These are phyloP conservation scores for Allomyces javanicus DNA, from an alignment of 192 early-diverging fungal species.

Conservation along the genomic window DNA sequence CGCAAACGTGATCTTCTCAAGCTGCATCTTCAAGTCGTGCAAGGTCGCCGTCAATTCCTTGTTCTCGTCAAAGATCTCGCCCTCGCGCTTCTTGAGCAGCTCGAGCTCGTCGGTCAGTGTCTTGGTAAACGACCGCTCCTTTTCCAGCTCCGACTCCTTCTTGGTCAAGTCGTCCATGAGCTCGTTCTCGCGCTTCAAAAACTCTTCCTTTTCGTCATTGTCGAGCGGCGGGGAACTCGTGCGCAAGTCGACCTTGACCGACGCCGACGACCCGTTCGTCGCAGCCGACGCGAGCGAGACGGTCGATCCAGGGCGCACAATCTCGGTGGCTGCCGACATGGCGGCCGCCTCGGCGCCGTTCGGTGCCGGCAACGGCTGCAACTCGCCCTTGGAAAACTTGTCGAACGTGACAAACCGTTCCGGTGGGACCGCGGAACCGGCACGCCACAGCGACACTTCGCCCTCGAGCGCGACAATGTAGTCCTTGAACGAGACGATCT, in stretches of 20 bases:
- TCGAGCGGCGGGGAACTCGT: conserved; percentile 34
- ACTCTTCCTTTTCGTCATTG: conserved; percentile 87
- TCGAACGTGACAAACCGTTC: conserved; percentile 30
- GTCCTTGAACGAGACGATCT: conserved; percentile 58
- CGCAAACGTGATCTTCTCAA: conserved; percentile 75
- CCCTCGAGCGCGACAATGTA: conserved; percentile 71
- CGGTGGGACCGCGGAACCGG: conserved; percentile 44
- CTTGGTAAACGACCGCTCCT: conserved; percentile 30
- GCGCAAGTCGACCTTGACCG: background rate
- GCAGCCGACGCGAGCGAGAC: background rate
- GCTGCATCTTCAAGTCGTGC: conserved; percentile 57
- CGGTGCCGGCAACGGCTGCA: conserved; percentile 3
- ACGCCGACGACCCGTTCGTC: background rate
- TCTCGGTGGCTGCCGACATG: conserved; percentile 14
- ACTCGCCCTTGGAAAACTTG: conserved; percentile 5
- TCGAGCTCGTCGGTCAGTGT: conserved; percentile 53
- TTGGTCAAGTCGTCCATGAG: conserved; percentile 80
- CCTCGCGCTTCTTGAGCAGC: conserved; percentile 42
- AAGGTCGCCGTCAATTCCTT: conserved; percentile 46
- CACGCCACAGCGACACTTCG: conserved; percentile 78
- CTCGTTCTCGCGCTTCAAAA: conserved; percentile 87
- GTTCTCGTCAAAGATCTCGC: conserved; percentile 36
- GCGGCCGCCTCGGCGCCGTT: conserved; percentile 4
- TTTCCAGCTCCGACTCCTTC: conserved; percentile 64
- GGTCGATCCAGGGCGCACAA: conserved; percentile 6